Percentiles rank a stretch among this genome's conserved stretches.
phyloP scores from a whole-genome alignment of 805 yeast genomes.

The Kodamaea nitidulidarum region DNA sequence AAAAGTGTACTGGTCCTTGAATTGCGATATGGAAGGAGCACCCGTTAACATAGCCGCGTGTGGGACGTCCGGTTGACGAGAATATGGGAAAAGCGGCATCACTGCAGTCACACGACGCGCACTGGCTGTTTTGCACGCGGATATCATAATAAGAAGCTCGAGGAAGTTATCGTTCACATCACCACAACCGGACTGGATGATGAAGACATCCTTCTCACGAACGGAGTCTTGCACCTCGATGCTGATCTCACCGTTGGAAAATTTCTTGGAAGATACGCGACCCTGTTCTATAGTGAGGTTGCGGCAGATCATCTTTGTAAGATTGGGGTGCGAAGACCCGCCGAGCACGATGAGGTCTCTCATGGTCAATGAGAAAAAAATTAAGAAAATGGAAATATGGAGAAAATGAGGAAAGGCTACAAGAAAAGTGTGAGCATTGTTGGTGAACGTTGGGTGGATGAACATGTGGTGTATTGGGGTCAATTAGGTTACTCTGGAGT shows the following conservation, averaged over 20 bases:
- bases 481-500: too few relatives aligned
- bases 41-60: slow-evolving; percentile 62
- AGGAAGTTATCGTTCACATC: slow-evolving; percentile 83
- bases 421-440: too few relatives aligned
- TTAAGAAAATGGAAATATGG: too few relatives aligned
- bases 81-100: slow-evolving; percentile 89
- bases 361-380: slow-evolving; percentile 35
- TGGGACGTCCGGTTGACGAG: slow-evolving; percentile 93
- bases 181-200: slow-evolving; percentile 83
- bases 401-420: too few relatives aligned
- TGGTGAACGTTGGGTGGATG: too few relatives aligned
- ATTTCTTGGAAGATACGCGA: slow-evolving; percentile 55
- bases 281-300: slow-evolving; percentile 74
- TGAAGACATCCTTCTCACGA: slow-evolving; percentile 93
- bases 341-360: slow-evolving; percentile 85
- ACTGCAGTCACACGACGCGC: slow-evolving; percentile 88
- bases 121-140: slow-evolving; percentile 91
- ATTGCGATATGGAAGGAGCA: slow-evolving; percentile 49
- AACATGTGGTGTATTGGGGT: too few relatives aligned
- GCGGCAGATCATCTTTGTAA: slow-evolving; percentile 71
- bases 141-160: slow-evolving; percentile 75
- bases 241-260: slow-evolving; percentile 90
- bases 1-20: slow-evolving; percentile 40
- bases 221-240: slow-evolving; percentile 84
- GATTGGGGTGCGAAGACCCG: slow-evolving; percentile 82